These are phyloP conservation scores for Aspergillus egyptiacus DNA, from an alignment of 495 filamentous ascomycete species.

Conservation along the genomic window DNA sequence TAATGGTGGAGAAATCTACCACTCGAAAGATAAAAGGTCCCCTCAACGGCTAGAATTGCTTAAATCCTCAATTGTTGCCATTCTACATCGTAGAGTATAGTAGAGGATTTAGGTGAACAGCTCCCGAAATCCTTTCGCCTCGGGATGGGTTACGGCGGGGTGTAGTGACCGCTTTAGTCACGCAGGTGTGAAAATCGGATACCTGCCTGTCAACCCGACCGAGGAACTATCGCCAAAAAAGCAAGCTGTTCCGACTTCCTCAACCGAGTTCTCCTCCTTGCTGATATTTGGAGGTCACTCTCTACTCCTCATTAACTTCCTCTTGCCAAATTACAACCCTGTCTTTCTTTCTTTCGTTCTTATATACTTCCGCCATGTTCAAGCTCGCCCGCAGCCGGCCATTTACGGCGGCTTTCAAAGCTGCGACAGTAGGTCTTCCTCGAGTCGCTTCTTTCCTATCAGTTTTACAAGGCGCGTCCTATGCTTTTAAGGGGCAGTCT, in stretches of 20 bases:
- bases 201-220: conserved; percentile 28
- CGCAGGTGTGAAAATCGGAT: conserved; percentile 15
- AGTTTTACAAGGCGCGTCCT: conserved; percentile 11
- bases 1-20: too few species aligned
- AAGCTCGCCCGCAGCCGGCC: conserved; percentile 65
- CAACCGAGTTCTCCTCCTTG: conserved; percentile 10
- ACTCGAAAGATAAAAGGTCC: too few species aligned
- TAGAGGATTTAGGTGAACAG: not conserved
- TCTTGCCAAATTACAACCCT: conserved; percentile 4
- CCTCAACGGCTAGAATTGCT: not conserved
- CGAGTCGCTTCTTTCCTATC: conserved; percentile 10
- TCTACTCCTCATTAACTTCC: conserved; percentile 1
- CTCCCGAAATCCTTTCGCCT: conserved; percentile 18
- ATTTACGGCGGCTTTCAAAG: conserved; percentile 59
- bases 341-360: conserved; percentile 23
- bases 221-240: conserved; percentile 30
- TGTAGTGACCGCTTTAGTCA: conserved; percentile 7
- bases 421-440: conserved; percentile 49
- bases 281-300: conserved; percentile 10
- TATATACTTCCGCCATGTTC: conserved; percentile 55
- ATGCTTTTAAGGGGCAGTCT: conserved; percentile 4
- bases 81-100: too few species aligned
- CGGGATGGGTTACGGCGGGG: conserved; percentile 12
- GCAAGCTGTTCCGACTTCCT: conserved; percentile 37
- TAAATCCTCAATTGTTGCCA: not conserved